A percentile compares a stretch with the other conserved stretches of the same genome.
Evolutionary conservation across 306 rosid genomes (phyloP).

Genomic region (Prunus mira): DNA sequence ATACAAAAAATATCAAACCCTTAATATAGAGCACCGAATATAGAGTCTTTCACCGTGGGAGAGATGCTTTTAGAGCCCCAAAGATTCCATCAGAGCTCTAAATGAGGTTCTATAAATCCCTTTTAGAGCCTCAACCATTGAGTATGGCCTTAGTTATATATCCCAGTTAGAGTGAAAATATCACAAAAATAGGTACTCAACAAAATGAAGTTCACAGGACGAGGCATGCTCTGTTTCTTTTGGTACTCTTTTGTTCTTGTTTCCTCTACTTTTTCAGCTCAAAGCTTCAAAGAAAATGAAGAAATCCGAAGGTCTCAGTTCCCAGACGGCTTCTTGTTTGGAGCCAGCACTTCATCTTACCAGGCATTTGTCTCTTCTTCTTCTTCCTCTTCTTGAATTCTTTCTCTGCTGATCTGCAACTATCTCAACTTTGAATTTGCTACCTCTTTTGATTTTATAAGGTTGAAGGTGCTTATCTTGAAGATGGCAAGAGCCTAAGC

Average conservation of each 20-base stretch:
- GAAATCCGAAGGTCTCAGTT: slow-evolving; percentile 38
- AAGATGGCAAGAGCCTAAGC: slow-evolving; percentile 56
- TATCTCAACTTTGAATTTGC: neutral
- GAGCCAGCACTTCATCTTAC: slow-evolving; percentile 59
- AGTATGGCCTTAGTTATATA: too few species aligned
- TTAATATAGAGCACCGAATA: too few species aligned
- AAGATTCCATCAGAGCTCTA: too few species aligned
- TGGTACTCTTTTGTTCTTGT: slow-evolving; percentile 9
- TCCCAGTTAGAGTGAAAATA: neutral
- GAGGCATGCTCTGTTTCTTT: neutral
- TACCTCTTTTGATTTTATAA: neutral
- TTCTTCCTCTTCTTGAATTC: neutral
- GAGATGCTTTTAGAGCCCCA: too few species aligned
- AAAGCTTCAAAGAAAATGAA: slow-evolving; percentile 15
- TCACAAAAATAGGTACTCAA: neutral
- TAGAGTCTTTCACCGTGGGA: too few species aligned
- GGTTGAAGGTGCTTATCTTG: slow-evolving; percentile 60
- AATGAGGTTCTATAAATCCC: too few species aligned
- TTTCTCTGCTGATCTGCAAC: neutral
- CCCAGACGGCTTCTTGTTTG: slow-evolving; percentile 51
- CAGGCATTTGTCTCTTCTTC: slow-evolving; percentile 29
- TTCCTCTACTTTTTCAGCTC: slow-evolving; percentile 12
- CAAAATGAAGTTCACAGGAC: slow-evolving; percentile 3
- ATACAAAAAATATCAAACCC: too few species aligned
- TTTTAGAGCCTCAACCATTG: too few species aligned